phyloP scores from a whole-genome alignment of 108 stramenopile species.

The Stephanodiscus minutulus region DNA sequence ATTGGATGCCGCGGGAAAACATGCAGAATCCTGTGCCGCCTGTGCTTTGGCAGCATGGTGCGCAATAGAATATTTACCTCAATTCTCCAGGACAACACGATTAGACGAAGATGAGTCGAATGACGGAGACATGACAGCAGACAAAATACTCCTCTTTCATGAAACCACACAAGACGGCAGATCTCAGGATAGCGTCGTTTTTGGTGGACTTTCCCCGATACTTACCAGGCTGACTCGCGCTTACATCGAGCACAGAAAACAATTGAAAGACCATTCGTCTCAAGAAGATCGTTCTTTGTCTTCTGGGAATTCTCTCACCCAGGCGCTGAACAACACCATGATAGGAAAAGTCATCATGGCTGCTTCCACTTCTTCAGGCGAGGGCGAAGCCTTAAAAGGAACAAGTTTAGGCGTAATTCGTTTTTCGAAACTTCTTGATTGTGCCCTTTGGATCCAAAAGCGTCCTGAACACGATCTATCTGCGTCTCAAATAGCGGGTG shows the following conservation, averaged over 20 bases:
- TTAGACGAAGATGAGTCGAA: not conserved
- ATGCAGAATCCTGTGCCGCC: constrained; percentile 26
- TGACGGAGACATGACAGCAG: constrained; percentile 14
- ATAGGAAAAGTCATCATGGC: constrained; percentile 21
- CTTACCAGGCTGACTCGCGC: constrained; percentile 34
- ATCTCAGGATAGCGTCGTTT: constrained; percentile 1
- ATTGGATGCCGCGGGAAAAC: constrained; percentile 25
- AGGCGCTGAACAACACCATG: constrained; percentile 19
- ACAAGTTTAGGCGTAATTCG: not conserved
- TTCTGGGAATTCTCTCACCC: not conserved
- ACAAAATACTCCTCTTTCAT: constrained; percentile 36
- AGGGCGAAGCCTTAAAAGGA: not conserved
- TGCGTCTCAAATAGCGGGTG: constrained; percentile 5
- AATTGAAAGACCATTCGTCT: not conserved
- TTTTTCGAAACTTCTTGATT: constrained; percentile 35
- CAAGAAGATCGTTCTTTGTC: not conserved
- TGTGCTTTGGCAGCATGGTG: constrained; percentile 31
- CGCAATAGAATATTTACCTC: constrained; percentile 14
- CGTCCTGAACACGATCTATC: constrained; percentile 8
- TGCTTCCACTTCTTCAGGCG: constrained; percentile 2
- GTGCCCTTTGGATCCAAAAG: constrained; percentile 23
- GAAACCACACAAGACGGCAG: constrained; percentile 8
- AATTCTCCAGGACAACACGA: not conserved
- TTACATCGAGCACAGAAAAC: constrained; percentile 7
- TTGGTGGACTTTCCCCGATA: constrained; percentile 15